Conservation (phyloP, 768 basidiomycete genomes). For the Rhodotorula toruloides region DNA sequence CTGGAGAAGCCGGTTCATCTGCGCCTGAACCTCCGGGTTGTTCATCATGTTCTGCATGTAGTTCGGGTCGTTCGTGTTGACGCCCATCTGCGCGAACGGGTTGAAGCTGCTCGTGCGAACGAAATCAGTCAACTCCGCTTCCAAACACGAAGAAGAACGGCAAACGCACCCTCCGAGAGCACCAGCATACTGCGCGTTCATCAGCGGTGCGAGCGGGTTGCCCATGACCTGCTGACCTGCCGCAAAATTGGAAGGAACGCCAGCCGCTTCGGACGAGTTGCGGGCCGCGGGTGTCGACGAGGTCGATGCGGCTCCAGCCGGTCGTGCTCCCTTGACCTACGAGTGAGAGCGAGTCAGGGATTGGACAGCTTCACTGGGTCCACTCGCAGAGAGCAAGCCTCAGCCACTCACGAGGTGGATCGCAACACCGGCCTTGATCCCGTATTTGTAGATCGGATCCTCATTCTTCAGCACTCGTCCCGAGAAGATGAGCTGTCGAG, state of each 20-base stretch:
- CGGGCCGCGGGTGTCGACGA: constrained; percentile 75
- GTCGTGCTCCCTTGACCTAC: constrained; percentile 36
- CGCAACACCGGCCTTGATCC: constrained; percentile 31
- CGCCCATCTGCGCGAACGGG: constrained; percentile 82
- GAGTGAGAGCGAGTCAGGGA: background rate
- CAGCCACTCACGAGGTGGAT: constrained; percentile 27
- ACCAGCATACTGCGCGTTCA: constrained; percentile 41
- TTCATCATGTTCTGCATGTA: constrained; percentile 80
- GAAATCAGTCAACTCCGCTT: background rate
- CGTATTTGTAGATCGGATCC: constrained; percentile 14
- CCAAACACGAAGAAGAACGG: background rate
- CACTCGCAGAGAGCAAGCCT: constrained; percentile 60
- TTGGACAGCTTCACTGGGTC: background rate
- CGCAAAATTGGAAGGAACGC: constrained; percentile 51
- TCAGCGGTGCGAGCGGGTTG: constrained; percentile 43
- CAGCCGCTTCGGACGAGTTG: constrained; percentile 49
- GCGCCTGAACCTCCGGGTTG: constrained; percentile 64
- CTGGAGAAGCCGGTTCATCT: constrained; percentile 80
- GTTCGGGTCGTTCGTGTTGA: constrained; percentile 70
- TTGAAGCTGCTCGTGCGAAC: constrained; percentile 54
- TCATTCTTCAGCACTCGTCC: constrained; percentile 55
- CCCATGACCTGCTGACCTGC: constrained; percentile 58
- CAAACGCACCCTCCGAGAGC: constrained; percentile 49
- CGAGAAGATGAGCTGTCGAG: constrained; percentile 67
- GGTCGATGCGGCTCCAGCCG: constrained; percentile 7